Base-by-base conservation (phyloP, 192 early-diverging fungal genomes). In the Umbelopsis sp. region DNA sequence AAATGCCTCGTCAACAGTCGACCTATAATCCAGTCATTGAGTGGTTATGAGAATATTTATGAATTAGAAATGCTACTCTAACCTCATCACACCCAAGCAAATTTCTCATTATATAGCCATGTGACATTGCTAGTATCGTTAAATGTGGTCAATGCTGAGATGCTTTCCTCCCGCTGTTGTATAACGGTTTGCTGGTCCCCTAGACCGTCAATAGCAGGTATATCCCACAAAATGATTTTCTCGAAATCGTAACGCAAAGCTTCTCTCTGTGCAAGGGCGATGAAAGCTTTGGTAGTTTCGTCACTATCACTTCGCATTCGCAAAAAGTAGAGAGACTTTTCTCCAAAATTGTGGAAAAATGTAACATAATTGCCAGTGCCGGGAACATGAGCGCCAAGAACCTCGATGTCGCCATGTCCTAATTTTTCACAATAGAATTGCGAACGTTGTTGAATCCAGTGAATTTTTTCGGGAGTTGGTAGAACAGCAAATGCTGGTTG, bases 281-380 rank as follows among this genome's bases (percentile, higher is more conserved):
- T 35, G 3, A 69, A 49, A 2, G 48, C 51, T 21, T 52, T 49
- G 27, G 67, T 51, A 22, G 49, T 25, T 21, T 69, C 16, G 23
- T 52, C 23, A 18, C 27, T 69, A n/a, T 69, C 67, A 52, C 67
- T 69, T 18, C 67, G 67, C 49, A 69, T 52, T 7, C 67, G 67
- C 20, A 69, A 52, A 48, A 49, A 69, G 21, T 20, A 41, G 11
- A 52, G 51, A 1, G 30, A 16, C 22, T 49, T 46, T 52, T 48
- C 46, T 21, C 21, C 23, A 8, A 30, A 69, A 49, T 69, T 27
- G 25, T 69, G 46, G 49, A 52, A 69, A 41, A 51, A 49, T 27
- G 37, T 46, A 47, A 41, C 66, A 46, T 49, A 67, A 8, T 46
- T 69, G 20, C 51, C 27, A 20, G 67, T 69, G 37, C 25, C 67